Evolutionary conservation across 2,329 filamentous ascomycete species (phyloP).

Genomic region (Microcyclosporella mali): DNA sequence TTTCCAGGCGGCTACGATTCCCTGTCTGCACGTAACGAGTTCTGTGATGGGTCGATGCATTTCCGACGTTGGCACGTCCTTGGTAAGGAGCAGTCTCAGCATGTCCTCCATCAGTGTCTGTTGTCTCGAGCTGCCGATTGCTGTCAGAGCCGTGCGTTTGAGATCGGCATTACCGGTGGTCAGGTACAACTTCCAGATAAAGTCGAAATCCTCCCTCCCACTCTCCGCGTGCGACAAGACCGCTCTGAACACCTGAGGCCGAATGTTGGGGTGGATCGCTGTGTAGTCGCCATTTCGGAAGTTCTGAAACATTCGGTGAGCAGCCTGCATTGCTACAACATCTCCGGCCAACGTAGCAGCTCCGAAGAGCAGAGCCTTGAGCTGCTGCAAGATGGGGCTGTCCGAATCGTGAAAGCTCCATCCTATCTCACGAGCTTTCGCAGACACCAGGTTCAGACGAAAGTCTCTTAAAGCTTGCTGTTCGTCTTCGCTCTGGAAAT

Average conservation of each 20-base stretch:
- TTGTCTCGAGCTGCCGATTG: background rate
- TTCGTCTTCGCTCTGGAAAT: background rate
- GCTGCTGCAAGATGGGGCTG: background rate
- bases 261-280: conserved; percentile 2
- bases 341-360: conserved; percentile 3
- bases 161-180: background rate
- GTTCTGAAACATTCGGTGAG: background rate
- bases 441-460: background rate
- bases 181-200: background rate
- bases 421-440: background rate
- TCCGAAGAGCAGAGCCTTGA: conserved; percentile 1
- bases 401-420: conserved; percentile 1
- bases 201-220: background rate
- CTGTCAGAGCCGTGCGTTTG: background rate
- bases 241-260: background rate
- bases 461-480: background rate
- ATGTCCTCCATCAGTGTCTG: background rate
- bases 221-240: background rate
- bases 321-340: background rate
- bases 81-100: too few species aligned
- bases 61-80: background rate
- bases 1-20: background rate
- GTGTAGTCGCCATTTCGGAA: background rate
- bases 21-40: background rate
- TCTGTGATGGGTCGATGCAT: background rate